Evolutionary conservation across 2,329 filamentous ascomycete species (phyloP), one percentile per base, ranked within the genome.

Genomic region (Penicillium griseofulvum): DNA sequence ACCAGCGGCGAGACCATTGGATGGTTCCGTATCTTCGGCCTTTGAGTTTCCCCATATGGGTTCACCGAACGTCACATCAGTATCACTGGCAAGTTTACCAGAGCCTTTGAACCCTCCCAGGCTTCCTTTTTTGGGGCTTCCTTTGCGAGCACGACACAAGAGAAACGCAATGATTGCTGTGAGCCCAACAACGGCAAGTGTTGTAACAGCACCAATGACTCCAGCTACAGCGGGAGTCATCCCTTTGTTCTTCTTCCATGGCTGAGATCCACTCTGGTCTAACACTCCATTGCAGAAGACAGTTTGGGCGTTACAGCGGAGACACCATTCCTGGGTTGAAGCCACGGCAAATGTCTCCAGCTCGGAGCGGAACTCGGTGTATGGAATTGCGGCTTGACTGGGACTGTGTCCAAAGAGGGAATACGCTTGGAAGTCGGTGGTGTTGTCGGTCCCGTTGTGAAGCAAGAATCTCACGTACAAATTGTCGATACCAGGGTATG

Each of bases 91-190:
- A 61, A 84, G 68, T 66, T 83, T 85, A 14, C 70, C 68, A 12
- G 71, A 72, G 14, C 83, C 81, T 61, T 83, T 85, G 74, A 84
- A 85, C 0, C 83, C 82, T 10, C 80, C 81, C 8, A 80, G 59
- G 9, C 74, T 73, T 10, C 71, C 68, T 46, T 70, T 76, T 45
- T 67, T 70, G 8, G 31, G 31, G 14, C 16, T 64, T 3, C 77
- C 73, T 52, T 77, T 76, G 43, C 80, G 64, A n/a, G 80, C 52
- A 4, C 80, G 78, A 17, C 71, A 78, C 10, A 80, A 59, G 67
- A 81, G 74, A 24, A 74, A 63, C 3, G 63, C 71, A 47, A 75
- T 49, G 0, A 68, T 70, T 37, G 76, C 76, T 22, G 80, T 43
- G 0, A 82, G 42, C 1, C 65, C 75, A 0, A 79, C 68, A 1